phyloP scores from a whole-genome alignment of 1,284 basidiomycete species.

The Trametes pubescens region DNA sequence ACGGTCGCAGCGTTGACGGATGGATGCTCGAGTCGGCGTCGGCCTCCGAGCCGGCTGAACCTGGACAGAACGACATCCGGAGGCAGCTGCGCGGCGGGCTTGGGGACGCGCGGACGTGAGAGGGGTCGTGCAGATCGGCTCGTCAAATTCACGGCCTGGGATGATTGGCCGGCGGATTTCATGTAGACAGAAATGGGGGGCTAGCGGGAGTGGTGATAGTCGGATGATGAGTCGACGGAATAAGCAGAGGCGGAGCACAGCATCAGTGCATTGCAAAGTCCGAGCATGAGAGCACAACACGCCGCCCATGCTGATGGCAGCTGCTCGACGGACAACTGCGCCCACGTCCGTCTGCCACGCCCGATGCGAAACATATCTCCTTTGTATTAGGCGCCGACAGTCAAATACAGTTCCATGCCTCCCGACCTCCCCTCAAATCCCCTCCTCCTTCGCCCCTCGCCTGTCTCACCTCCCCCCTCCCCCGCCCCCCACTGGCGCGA shows the following conservation, averaged over 20 bases:
- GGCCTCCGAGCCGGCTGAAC: neutral
- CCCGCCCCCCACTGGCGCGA: conserved; percentile 4
- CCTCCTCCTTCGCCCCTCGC: conserved; percentile 8
- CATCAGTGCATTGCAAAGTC: conserved; percentile 17
- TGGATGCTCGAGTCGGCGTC: neutral
- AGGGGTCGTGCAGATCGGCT: conserved; percentile 29
- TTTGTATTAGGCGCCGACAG: conserved; percentile 31
- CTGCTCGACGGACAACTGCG: conserved; percentile 13
- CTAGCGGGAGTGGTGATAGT: conserved; percentile 13
- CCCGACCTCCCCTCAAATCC: conserved; percentile 27
- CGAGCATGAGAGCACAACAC: conserved; percentile 20
- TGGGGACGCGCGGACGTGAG: conserved; percentile 23
- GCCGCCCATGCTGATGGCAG: conserved; percentile 32
- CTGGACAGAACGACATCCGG: conserved; percentile 1
- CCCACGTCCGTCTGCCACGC: conserved; percentile 21
- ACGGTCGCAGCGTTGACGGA: neutral
- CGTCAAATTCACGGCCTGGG: conserved; percentile 30
- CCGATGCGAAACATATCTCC: conserved; percentile 23
- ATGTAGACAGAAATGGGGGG: conserved; percentile 6
- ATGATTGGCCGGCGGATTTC: conserved; percentile 16
- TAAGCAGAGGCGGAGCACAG: conserved; percentile 16
- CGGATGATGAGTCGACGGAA: conserved; percentile 23
- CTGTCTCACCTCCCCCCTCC: conserved; percentile 4
- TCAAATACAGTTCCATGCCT: conserved; percentile 33
- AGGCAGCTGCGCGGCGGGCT: conserved; percentile 4